Base-by-base conservation (phyloP, 1,284 basidiomycete genomes). In the Ganoderma boninense region DNA sequence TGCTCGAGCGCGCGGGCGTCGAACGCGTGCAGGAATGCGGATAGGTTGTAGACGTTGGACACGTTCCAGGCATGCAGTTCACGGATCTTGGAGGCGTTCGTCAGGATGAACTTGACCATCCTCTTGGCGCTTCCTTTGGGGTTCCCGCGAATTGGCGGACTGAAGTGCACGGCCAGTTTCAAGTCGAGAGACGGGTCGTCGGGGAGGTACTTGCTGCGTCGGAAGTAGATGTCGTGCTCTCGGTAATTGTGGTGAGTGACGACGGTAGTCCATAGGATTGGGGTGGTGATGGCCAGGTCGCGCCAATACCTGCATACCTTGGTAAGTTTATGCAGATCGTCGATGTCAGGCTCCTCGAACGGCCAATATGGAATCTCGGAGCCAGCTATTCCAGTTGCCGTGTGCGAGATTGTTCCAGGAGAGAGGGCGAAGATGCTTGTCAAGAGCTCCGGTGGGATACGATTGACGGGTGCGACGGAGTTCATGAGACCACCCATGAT, bases 261-360 rank as follows among this genome's bases (percentile, higher is more conserved):
- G 29, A 57, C 16, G 29, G 54, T 57, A 4, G 29, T 14, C 54
- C 54, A 57, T 3, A 57, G 26, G 29, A 14, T 32, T 57, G 54
- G 54, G 4, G 14, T 57, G 18, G 29, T 14, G 13, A 57, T 13
- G 54, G 54, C 54, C 18, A 57, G 8, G 14, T 57, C 54, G 29
- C 54, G 54, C 54, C 54, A 57, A 8, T 35, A 57, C 29, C 54
- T 29, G 54, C 54, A 57, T 35, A 57, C 54, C 20, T 57, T 57
- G 18, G 29, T 1, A 35, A 57, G 54, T 7, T 35, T 29, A 29
- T 57, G 54, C 20, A 61, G 49, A 18, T 56, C 54, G 13, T 16
- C 6, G 4, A 32, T 29, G 14, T 7, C 16, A 6, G 18, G 1
- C 54, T 56, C 26, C 14, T 29, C 4, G 16, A 56, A 56, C 8